Evolutionary conservation across 805 yeast genomes (phyloP).

Genomic region (Wickerhamiella australiensis): DNA sequence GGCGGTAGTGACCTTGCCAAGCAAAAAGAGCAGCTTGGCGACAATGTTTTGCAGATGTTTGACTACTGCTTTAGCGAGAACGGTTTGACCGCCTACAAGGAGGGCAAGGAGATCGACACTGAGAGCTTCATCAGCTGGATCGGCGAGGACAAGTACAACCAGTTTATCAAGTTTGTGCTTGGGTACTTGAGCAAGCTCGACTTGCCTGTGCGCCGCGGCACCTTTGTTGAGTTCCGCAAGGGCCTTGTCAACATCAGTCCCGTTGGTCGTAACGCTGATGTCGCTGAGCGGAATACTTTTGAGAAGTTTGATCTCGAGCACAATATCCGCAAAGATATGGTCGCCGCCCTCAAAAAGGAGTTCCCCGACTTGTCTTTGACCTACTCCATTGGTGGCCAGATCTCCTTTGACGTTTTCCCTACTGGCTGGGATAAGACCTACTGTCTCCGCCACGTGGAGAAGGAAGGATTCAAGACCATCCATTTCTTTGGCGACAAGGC

Average conservation of each 20-base stretch:
- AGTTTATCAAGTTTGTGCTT: constrained; percentile 73
- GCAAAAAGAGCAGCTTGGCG: constrained; percentile 93
- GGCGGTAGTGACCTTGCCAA: constrained; percentile 94
- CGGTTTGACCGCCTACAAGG: constrained; percentile 94
- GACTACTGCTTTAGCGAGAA: constrained; percentile 96
- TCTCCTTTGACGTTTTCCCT: constrained; percentile 98
- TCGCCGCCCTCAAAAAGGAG: constrained; percentile 65
- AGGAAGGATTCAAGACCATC: constrained; percentile 72
- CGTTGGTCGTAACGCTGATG: constrained; percentile 94
- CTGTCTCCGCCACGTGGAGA: constrained; percentile 82
- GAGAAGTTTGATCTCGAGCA: constrained; percentile 73
- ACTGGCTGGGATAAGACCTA: constrained; percentile 99
- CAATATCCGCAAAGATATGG: constrained; percentile 75
- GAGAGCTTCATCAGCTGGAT: constrained; percentile 92
- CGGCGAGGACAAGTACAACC: constrained; percentile 89
- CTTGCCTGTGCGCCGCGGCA: constrained; percentile 95
- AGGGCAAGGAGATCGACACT: constrained; percentile 76
- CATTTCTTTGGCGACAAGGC: constrained; percentile 99
- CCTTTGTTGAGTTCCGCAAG: constrained; percentile 96
- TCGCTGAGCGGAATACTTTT: constrained; percentile 83
- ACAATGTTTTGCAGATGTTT: constrained; percentile 58
- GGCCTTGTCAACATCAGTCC: constrained; percentile 99
- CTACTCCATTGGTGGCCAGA: constrained; percentile 98
- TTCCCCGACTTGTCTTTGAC: constrained; percentile 80
- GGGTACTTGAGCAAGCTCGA: constrained; percentile 76